Conservation (phyloP, 129 eudicot species). For the Centaurea solstitialis region DNA sequence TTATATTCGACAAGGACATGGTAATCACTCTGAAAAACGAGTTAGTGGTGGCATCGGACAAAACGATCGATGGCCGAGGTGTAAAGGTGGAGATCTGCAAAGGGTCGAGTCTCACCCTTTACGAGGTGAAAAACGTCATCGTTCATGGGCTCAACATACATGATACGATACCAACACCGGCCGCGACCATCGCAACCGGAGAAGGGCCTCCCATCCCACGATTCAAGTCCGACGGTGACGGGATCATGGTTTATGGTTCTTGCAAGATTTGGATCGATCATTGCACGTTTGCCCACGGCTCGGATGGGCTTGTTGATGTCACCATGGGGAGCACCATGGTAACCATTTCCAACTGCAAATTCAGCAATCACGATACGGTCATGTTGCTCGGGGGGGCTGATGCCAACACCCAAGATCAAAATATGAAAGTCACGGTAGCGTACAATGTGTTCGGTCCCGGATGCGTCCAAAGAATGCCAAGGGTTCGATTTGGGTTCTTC, state of each 20-base stretch:
- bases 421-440: constrained; percentile 34
- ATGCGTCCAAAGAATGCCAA: constrained; percentile 39
- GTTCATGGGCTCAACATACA: constrained; percentile 34
- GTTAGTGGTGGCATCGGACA: constrained; percentile 22
- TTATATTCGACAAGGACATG: constrained; percentile 33
- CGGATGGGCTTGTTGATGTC: constrained; percentile 71
- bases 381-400: constrained; percentile 38
- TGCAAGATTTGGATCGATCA: constrained; percentile 73
- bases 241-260: constrained; percentile 41
- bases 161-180: constrained; percentile 38
- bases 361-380: constrained; percentile 55
- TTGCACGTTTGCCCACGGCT: constrained; percentile 39
- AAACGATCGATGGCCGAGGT: constrained; percentile 42
- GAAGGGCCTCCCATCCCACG: constrained; percentile 38
- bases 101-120: constrained; percentile 31
- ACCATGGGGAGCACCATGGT: constrained; percentile 61
- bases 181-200: constrained; percentile 55
- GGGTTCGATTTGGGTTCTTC: constrained; percentile 32
- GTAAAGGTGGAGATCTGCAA: constrained; percentile 19
- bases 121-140: constrained; percentile 27
- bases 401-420: constrained; percentile 2
- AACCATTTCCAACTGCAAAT: constrained; percentile 67
- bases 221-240: constrained; percentile 69
- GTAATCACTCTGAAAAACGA: constrained; percentile 23
- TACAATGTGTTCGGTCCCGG: constrained; percentile 32